Conservation (phyloP, 2,329 filamentous ascomycete species). For the Penicillium sp. region DNA sequence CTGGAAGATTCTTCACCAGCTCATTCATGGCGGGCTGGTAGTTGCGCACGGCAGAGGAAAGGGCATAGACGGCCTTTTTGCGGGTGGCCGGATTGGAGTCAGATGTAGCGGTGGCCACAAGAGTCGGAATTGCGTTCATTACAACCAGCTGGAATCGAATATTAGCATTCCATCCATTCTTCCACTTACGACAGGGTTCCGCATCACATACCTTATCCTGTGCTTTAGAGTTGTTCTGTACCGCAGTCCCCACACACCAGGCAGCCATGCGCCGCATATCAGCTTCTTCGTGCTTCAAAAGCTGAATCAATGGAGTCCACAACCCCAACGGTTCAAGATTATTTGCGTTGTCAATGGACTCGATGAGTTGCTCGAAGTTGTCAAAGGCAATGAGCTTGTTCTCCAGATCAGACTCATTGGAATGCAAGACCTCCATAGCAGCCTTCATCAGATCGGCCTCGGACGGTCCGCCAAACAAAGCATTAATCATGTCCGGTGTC, state of each 20-base stretch:
- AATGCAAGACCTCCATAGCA: conserved; percentile 69
- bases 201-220: conserved; percentile 63
- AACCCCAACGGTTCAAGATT: conserved; percentile 73
- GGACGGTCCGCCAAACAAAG: conserved; percentile 74
- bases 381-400: conserved; percentile 81
- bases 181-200: neutral
- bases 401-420: conserved; percentile 61
- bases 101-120: conserved; percentile 60
- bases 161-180: neutral
- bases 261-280: conserved; percentile 79
- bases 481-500: conserved; percentile 63
- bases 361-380: conserved; percentile 89
- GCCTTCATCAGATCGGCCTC: conserved; percentile 90
- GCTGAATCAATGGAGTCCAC: conserved; percentile 71
- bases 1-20: conserved; percentile 61
- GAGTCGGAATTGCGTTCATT: conserved; percentile 60
- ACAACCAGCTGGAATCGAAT: conserved; percentile 44
- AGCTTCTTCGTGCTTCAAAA: conserved; percentile 62
- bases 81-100: conserved; percentile 60
- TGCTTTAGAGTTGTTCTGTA: conserved; percentile 86
- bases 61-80: conserved; percentile 81
- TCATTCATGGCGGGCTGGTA: conserved; percentile 69
- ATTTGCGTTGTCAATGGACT: conserved; percentile 94
- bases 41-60: conserved; percentile 81
- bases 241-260: conserved; percentile 91